phyloP scores from a whole-genome alignment of 495 filamentous ascomycete species.

The Parachaetomium inaequale region DNA sequence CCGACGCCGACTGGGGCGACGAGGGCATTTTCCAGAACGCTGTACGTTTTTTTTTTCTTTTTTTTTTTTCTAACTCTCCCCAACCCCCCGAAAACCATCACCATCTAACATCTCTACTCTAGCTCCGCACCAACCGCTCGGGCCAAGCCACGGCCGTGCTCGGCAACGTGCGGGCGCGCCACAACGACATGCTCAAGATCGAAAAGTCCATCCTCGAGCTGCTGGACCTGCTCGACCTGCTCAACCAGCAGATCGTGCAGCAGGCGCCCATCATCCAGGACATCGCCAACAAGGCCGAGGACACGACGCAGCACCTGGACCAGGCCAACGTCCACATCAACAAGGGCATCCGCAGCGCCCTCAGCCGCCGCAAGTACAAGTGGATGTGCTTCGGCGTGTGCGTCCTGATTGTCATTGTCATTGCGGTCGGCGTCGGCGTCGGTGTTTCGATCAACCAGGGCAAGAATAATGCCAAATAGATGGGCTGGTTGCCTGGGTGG shows the following conservation, averaged over 20 bases:
- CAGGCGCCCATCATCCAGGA: conserved; percentile 56
- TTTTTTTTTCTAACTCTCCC: not conserved
- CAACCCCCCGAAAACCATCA: conserved; percentile 2
- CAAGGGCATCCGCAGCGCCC: conserved; percentile 56
- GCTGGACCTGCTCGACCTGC: conserved; percentile 61
- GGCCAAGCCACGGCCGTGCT: conserved; percentile 64
- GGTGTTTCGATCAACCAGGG: conserved; percentile 28
- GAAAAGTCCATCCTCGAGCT: conserved; percentile 64
- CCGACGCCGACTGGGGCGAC: conserved; percentile 65
- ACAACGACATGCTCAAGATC: conserved; percentile 71
- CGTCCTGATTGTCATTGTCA: conserved; percentile 54
- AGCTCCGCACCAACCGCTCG: conserved; percentile 68
- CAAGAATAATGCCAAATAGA: too few species aligned
- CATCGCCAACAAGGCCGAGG: conserved; percentile 53
- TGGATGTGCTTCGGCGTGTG: conserved; percentile 64
- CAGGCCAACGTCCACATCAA: conserved; percentile 59
- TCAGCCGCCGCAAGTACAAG: conserved; percentile 60
- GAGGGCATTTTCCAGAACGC: conserved; percentile 75
- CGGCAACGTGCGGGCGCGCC: conserved; percentile 68
- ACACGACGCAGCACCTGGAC: conserved; percentile 55
- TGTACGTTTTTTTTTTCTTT: conserved; percentile 43
- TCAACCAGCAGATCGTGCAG: conserved; percentile 60
- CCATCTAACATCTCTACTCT: not conserved
- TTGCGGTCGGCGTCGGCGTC: conserved; percentile 48
- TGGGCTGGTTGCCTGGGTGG: too few species aligned